Evolutionary conservation across 2,329 filamentous ascomycete genomes (phyloP).

Genomic region (Trichophyton mentagrophytes): DNA sequence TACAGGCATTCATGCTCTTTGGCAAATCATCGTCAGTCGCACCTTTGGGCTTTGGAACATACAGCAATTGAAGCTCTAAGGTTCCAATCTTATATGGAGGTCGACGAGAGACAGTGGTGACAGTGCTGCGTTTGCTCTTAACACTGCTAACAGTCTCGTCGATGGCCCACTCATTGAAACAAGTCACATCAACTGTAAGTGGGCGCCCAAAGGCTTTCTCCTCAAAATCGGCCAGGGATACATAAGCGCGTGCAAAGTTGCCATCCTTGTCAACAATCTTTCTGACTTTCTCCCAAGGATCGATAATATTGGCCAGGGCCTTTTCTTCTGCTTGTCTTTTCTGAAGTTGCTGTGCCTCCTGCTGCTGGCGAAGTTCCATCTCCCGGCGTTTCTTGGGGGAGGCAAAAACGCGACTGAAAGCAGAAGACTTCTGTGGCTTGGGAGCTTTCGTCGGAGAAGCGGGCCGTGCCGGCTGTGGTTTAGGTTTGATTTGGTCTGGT

Average conservation of each 20-base stretch:
- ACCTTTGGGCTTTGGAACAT: constrained; percentile 83
- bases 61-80: constrained; percentile 83
- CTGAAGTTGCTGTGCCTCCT: constrained; percentile 60
- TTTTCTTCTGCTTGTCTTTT: constrained; percentile 52
- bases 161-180: constrained; percentile 97
- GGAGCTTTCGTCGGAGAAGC: constrained; percentile 49
- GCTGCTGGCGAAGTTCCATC: constrained; percentile 68
- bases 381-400: constrained; percentile 97
- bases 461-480: constrained; percentile 28
- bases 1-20: constrained; percentile 96
- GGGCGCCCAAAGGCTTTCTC: constrained; percentile 75
- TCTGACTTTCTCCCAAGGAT: constrained; percentile 70
- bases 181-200: constrained; percentile 75
- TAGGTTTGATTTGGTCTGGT: constrained; percentile 63
- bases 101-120: constrained; percentile 53
- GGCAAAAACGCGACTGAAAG: constrained; percentile 83
- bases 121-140: constrained; percentile 75
- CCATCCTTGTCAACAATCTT: constrained; percentile 81
- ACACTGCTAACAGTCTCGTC: constrained; percentile 77
- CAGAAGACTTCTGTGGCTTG: constrained; percentile 63
- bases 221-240: constrained; percentile 89
- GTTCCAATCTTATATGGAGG: constrained; percentile 97
- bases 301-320: constrained; percentile 42
- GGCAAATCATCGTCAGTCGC: constrained; percentile 90
- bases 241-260: constrained; percentile 86